Percentiles rank a stretch among this genome's conserved stretches.
These are phyloP conservation scores for Suillus discolor DNA, from an alignment of 768 basidiomycete species.

Conservation along the genomic window DNA sequence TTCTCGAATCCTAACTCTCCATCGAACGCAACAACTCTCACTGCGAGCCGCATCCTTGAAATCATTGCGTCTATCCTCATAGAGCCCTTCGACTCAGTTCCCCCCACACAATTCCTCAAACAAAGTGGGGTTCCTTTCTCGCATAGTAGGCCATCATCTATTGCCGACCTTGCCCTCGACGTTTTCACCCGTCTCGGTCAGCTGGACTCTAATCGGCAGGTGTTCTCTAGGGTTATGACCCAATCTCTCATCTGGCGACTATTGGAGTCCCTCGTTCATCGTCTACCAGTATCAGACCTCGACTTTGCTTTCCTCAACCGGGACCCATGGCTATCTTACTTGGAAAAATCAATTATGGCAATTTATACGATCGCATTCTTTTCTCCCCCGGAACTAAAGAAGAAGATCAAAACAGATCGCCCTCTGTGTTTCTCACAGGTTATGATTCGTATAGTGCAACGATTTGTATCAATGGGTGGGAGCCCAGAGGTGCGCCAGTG, in stretches of 20 bases:
- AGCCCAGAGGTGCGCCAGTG: conserved; percentile 53
- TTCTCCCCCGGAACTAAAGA: conserved; percentile 74
- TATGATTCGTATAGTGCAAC: conserved; percentile 72
- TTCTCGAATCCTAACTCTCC: conserved; percentile 45
- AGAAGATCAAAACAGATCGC: conserved; percentile 64
- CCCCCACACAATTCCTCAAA: conserved; percentile 63
- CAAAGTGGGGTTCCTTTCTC: conserved; percentile 46
- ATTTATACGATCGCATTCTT: conserved; percentile 88
- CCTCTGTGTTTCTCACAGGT: conserved; percentile 68
- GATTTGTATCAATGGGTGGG: conserved; percentile 51
- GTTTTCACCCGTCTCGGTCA: conserved; percentile 80
- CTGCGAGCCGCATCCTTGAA: conserved; percentile 61
- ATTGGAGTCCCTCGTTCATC: conserved; percentile 73
- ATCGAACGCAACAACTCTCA: conserved; percentile 45
- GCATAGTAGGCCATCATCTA: conserved; percentile 54
- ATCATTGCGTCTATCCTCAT: conserved; percentile 76
- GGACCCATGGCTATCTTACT: conserved; percentile 74
- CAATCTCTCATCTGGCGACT: conserved; percentile 57
- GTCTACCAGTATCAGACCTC: conserved; percentile 77
- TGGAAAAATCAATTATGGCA: conserved; percentile 79
- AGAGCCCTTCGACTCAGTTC: conserved; percentile 65
- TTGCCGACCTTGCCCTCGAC: conserved; percentile 80
- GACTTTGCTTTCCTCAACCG: conserved; percentile 71
- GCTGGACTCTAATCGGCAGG: conserved; percentile 75
- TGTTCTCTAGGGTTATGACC: conserved; percentile 65